phyloP scores from a whole-genome alignment of 441 rosid genomes.

The Breynia disticha region DNA sequence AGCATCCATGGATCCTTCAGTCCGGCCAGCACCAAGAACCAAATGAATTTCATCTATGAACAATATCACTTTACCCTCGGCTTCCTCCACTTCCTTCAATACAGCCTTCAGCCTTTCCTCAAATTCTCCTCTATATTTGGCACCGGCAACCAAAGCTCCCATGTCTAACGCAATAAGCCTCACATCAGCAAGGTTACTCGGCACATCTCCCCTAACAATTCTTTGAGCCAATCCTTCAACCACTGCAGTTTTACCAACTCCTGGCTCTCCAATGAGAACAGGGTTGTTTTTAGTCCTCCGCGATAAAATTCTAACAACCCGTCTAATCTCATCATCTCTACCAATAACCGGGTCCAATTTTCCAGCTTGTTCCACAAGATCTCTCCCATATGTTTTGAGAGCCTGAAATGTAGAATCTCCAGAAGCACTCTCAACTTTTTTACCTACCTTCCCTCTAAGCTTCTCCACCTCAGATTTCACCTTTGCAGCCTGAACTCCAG shows the following conservation, averaged over 20 bases:
- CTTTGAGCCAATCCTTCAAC: slow-evolving; percentile 92
- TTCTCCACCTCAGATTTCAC: slow-evolving; percentile 77
- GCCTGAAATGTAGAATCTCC: slow-evolving; percentile 77
- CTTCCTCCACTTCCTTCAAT: slow-evolving; percentile 84
- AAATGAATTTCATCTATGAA: slow-evolving; percentile 93
- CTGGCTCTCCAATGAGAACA: slow-evolving; percentile 89
- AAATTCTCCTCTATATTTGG: slow-evolving; percentile 78
- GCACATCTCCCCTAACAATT: slow-evolving; percentile 82
- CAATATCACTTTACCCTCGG: slow-evolving; percentile 74
- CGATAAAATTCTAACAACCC: slow-evolving; percentile 72
- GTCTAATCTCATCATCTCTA: slow-evolving; percentile 71
- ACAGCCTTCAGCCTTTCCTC: slow-evolving; percentile 78
- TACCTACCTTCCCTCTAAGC: slow-evolving; percentile 88
- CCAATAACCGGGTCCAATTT: slow-evolving; percentile 95
- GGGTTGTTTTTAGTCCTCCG: slow-evolving; percentile 88
- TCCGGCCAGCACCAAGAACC: slow-evolving; percentile 79
- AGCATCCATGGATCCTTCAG: slow-evolving; percentile 92
- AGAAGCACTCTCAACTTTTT: slow-evolving; percentile 81
- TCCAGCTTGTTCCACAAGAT: slow-evolving; percentile 88
- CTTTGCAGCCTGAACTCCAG: slow-evolving; percentile 42
- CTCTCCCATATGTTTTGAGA: slow-evolving; percentile 79
- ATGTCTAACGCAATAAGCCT: slow-evolving; percentile 77
- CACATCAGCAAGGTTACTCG: slow-evolving; percentile 80
- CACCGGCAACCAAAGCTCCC: slow-evolving; percentile 88
- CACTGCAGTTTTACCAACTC: slow-evolving; percentile 92